Evolutionary conservation across 768 basidiomycete genomes (phyloP).

Genomic region (Lentinula sp.): DNA sequence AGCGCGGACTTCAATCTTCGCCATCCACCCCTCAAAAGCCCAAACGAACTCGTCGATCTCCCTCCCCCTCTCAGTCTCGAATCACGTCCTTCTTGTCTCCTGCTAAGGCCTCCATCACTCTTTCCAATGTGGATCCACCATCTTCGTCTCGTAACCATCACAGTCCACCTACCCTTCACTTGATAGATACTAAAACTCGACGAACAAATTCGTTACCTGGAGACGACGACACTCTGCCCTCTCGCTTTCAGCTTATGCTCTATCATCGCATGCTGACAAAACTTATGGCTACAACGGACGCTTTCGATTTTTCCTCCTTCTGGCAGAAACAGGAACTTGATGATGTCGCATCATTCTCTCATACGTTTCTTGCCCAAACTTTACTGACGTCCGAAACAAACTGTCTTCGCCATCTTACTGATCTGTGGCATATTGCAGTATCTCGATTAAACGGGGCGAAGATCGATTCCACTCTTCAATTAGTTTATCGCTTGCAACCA

Average conservation of each 20-base stretch:
- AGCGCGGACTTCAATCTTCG: not conserved
- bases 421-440: conserved; percentile 24
- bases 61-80: conserved; percentile 1
- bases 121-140: not conserved
- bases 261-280: conserved; percentile 61
- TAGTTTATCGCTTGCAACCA: conserved; percentile 47
- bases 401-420: conserved; percentile 34
- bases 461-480: conserved; percentile 35
- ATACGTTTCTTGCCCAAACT: conserved; percentile 36
- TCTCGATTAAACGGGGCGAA: conserved; percentile 20
- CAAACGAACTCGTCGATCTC: not conserved
- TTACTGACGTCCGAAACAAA: not conserved
- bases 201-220: conserved; percentile 41
- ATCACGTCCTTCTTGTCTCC: not conserved
- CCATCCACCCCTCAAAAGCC: conserved; percentile 5
- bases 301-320: conserved; percentile 47
- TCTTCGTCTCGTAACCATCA: not conserved
- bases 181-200: conserved; percentile 73
- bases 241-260: conserved; percentile 72
- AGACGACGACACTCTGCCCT: conserved; percentile 49
- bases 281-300: conserved; percentile 35
- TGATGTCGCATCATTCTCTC: conserved; percentile 40
- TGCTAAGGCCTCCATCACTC: not conserved
- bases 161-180: conserved; percentile 26
- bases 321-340: conserved; percentile 45